These are phyloP conservation scores for Coniophora puteana DNA, from an alignment of 1,284 basidiomycete genomes.

Conservation along the genomic window DNA sequence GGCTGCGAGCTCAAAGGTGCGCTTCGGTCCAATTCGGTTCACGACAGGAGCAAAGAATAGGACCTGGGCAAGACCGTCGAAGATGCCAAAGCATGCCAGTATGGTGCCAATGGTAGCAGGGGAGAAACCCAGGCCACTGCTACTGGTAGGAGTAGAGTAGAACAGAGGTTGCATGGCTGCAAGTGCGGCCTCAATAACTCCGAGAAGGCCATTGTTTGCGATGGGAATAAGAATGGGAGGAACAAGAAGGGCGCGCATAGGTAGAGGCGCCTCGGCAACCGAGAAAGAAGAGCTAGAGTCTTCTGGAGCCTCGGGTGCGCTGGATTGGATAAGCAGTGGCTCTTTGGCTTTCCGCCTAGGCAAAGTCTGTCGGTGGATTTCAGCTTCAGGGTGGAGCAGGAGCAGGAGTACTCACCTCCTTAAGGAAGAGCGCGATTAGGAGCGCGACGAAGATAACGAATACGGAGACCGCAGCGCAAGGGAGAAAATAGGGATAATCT, in stretches of 20 bases:
- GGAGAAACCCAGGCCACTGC: slow-evolving; percentile 38
- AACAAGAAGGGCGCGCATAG: slow-evolving; percentile 31
- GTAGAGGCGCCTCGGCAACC: slow-evolving; percentile 21
- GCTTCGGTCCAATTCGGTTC: slow-evolving; percentile 35
- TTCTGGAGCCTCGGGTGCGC: not conserved
- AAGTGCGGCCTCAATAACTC: slow-evolving; percentile 36
- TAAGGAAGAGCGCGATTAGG: slow-evolving; percentile 44
- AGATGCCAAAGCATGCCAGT: slow-evolving; percentile 34
- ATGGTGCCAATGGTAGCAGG: slow-evolving; percentile 38
- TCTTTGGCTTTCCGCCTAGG: slow-evolving; percentile 11
- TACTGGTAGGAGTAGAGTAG: slow-evolving; percentile 36
- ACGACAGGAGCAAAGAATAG: slow-evolving; percentile 37
- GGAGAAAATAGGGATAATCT: slow-evolving; percentile 65
- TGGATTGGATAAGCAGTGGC: not conserved
- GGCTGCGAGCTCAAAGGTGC: slow-evolving; percentile 29
- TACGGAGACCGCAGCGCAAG: slow-evolving; percentile 51
- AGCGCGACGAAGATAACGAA: slow-evolving; percentile 45
- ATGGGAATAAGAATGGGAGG: slow-evolving; percentile 37
- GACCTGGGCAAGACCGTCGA: slow-evolving; percentile 36
- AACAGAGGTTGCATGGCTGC: slow-evolving; percentile 41
- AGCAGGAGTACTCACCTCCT: slow-evolving; percentile 44
- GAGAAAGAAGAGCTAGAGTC: slow-evolving; percentile 1
- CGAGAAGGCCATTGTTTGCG: slow-evolving; percentile 36
- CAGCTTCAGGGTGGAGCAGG: slow-evolving; percentile 15
- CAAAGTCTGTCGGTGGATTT: slow-evolving; percentile 17